Evolutionary conservation across 108 stramenopile genomes (phyloP).

Genomic region (Fragilaria radians): DNA sequence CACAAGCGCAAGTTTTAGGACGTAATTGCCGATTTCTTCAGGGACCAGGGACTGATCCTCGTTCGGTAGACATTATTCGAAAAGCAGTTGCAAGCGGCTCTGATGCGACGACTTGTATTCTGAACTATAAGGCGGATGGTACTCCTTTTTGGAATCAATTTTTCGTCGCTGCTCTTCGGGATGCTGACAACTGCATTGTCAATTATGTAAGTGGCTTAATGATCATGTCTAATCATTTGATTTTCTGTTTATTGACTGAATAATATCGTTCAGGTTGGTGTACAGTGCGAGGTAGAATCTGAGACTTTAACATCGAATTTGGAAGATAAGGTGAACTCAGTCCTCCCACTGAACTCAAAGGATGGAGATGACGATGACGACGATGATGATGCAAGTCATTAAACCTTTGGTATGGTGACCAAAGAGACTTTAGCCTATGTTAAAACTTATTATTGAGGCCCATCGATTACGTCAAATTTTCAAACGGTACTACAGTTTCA

Average conservation of each 20-base stretch:
- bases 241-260: constrained; percentile 1
- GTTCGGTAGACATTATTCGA: constrained; percentile 83
- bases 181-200: constrained; percentile 88
- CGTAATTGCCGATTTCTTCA: constrained; percentile 98
- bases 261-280: constrained; percentile 66
- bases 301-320: constrained; percentile 60
- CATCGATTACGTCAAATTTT: too few species aligned
- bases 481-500: too few species aligned
- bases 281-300: constrained; percentile 82
- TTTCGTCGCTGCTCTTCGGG: constrained; percentile 91
- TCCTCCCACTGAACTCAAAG: constrained; percentile 53
- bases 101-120: constrained; percentile 84
- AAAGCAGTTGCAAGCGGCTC: constrained; percentile 74
- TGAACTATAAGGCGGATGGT: constrained; percentile 98
- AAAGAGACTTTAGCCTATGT: too few species aligned
- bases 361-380: constrained; percentile 22
- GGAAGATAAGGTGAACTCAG: constrained; percentile 83
- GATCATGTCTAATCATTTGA: not conserved
- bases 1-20: constrained; percentile 88
- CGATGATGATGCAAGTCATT: constrained; percentile 1
- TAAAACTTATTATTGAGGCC: too few species aligned
- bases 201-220: constrained; percentile 92
- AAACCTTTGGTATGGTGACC: too few species aligned
- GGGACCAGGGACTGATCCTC: constrained; percentile 91
- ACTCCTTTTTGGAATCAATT: constrained; percentile 99